Percentiles rank a stretch among this genome's conserved stretches.
Conservation (phyloP, 2,329 filamentous ascomycete species). For the Colletotrichum limetticola region DNA sequence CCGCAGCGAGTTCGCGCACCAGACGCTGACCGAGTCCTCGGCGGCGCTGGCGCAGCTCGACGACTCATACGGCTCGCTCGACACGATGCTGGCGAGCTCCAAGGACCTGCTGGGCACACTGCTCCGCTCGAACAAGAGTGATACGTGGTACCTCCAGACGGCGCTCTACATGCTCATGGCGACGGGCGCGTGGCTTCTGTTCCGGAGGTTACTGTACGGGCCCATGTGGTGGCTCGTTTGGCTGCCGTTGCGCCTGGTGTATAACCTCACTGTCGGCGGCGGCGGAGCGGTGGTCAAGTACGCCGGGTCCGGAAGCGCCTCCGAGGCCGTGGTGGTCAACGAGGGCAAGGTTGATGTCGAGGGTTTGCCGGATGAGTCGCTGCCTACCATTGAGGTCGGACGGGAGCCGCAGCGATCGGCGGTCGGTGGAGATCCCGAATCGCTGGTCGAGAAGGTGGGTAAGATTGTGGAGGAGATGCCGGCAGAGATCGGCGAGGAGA, state of each 20-base stretch:
- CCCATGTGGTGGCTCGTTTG: constrained; percentile 91
- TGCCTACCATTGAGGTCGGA: constrained; percentile 63
- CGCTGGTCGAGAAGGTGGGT: constrained; percentile 64
- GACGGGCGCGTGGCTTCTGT: constrained; percentile 87
- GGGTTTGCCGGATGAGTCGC: constrained; percentile 51
- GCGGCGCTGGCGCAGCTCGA: constrained; percentile 83
- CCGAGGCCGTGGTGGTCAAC: constrained; percentile 41
- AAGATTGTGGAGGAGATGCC: constrained; percentile 56
- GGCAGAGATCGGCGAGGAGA: constrained; percentile 31
- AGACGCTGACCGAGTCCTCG: constrained; percentile 87
- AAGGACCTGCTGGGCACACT: constrained; percentile 81
- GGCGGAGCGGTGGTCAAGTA: constrained; percentile 61
- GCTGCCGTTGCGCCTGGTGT: constrained; percentile 78
- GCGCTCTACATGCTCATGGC: constrained; percentile 83
- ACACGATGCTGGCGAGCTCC: constrained; percentile 79
- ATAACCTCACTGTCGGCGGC: constrained; percentile 67
- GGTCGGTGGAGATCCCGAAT: constrained; percentile 46
- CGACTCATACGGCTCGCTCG: constrained; percentile 83
- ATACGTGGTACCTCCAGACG: constrained; percentile 97
- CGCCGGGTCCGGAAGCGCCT: constrained; percentile 35
- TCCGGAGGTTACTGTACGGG: constrained; percentile 86
- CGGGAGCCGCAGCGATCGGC: constrained; percentile 38
- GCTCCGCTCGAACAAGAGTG: constrained; percentile 89
- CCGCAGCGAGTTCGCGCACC: constrained; percentile 88
- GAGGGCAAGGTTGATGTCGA: constrained; percentile 44